Conservation (phyloP, 2,329 filamentous ascomycete species). For the Fusarium fracticaudum region DNA sequence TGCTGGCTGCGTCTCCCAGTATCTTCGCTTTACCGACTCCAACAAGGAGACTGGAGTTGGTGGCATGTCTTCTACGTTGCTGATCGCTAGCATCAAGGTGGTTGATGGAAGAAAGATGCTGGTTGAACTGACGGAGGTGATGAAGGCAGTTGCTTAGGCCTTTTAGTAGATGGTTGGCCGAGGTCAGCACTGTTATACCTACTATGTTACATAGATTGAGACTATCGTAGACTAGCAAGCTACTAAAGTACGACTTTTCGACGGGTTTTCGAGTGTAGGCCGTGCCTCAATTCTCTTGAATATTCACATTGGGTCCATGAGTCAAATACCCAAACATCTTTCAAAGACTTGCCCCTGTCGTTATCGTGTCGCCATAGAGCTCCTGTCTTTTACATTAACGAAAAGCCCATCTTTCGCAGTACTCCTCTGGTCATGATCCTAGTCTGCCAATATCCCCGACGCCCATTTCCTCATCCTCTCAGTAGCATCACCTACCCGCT, state of each 20-base stretch:
- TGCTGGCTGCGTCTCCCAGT: neutral
- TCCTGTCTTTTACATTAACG: neutral
- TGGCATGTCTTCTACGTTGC: neutral
- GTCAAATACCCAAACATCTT: fast-evolving
- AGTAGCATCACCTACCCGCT: neutral
- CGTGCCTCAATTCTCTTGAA: too few relatives aligned
- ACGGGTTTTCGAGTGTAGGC: too few relatives aligned
- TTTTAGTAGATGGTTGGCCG: fast-evolving
- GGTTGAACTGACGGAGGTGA: neutral
- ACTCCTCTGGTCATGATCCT: neutral
- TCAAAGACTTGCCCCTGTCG: constrained; percentile 11
- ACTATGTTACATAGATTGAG: fast-evolving
- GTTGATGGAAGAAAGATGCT: fast-evolving
- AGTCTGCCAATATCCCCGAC: fast-evolving
- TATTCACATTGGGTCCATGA: too few relatives aligned
- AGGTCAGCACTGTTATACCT: neutral
- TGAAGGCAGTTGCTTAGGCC: neutral
- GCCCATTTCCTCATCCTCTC: neutral
- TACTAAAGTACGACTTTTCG: too few relatives aligned
- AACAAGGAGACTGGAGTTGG: neutral
- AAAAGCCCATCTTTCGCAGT: too few relatives aligned
- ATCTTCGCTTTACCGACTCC: neutral
- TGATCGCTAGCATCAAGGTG: neutral
- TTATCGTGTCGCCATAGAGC: fast-evolving
- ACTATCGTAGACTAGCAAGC: neutral